Conservation (phyloP, 176 grass and related monocot genomes). For the Zea luxurians region DNA sequence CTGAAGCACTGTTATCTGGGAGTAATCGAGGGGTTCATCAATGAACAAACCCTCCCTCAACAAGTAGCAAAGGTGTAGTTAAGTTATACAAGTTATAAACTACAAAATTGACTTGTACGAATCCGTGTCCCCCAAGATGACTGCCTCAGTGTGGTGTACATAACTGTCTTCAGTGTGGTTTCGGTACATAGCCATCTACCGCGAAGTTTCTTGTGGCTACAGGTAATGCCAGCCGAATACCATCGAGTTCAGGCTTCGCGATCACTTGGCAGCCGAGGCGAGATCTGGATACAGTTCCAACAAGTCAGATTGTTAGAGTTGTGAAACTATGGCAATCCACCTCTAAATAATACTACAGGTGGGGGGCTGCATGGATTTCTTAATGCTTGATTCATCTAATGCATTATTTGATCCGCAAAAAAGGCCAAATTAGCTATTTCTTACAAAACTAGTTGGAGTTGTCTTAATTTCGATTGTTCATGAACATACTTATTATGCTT, state of each 20-base stretch:
- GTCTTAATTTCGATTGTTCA: neutral
- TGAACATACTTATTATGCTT: neutral
- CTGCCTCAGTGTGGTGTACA: slow-evolving; percentile 45
- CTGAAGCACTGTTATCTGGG: neutral
- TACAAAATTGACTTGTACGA: slow-evolving; percentile 25
- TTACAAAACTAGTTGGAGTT: neutral
- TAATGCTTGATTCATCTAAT: neutral
- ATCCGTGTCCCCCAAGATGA: neutral
- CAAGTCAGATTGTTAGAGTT: neutral
- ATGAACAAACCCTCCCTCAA: neutral
- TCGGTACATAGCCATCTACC: slow-evolving; percentile 75
- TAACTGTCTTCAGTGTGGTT: slow-evolving; percentile 57
- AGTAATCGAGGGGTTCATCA: neutral
- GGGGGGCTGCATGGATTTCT: neutral
- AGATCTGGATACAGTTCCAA: slow-evolving; percentile 51
- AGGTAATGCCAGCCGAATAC: slow-evolving; percentile 65
- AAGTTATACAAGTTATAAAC: slow-evolving; percentile 24
- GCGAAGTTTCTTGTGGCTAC: slow-evolving; percentile 77
- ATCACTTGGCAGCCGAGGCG: slow-evolving; percentile 89
- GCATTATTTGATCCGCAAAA: too few relatives aligned
- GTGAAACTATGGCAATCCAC: neutral
- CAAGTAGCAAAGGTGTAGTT: neutral
- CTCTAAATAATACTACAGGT: neutral
- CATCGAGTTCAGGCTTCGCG: slow-evolving; percentile 78
- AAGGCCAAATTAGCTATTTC: neutral